These are phyloP conservation scores for Nakazawaea sp. DNA, from an alignment of 805 yeast species.

Conservation along the genomic window DNA sequence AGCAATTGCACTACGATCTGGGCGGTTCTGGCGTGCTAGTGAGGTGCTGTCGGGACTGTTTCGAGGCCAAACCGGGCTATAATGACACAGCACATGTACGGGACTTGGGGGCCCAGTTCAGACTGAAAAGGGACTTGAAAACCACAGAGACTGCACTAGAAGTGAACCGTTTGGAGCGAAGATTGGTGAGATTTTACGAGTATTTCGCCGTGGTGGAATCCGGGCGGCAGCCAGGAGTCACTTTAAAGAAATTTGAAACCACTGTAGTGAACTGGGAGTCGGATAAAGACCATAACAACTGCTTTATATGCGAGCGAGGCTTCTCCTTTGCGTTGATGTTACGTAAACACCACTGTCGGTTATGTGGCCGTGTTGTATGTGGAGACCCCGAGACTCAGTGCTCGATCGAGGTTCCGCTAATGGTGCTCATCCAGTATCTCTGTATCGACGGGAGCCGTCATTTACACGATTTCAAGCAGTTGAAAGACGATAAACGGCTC, in stretches of 20 bases:
- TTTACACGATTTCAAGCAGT: constrained; percentile 19
- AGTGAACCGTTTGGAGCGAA: constrained; percentile 51
- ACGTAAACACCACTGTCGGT: constrained; percentile 88
- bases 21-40: constrained; percentile 58
- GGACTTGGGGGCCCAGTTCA: constrained; percentile 42
- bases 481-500: constrained; percentile 24
- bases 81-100: constrained; percentile 31
- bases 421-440: constrained; percentile 30
- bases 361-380: constrained; percentile 82
- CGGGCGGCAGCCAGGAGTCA: constrained; percentile 2
- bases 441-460: constrained; percentile 14
- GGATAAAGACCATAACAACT: constrained; percentile 37
- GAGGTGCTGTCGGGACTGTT: constrained; percentile 64
- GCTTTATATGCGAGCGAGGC: constrained; percentile 54
- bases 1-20: constrained; percentile 40
- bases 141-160: constrained; percentile 45
- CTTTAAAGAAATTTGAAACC: constrained; percentile 32
- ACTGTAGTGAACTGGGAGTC: constrained; percentile 61
- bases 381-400: constrained; percentile 58
- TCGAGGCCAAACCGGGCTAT: constrained; percentile 45
- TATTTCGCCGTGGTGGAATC: constrained; percentile 12
- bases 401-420: constrained; percentile 63
- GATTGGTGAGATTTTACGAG: constrained; percentile 40
- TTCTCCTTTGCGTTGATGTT: constrained; percentile 42
- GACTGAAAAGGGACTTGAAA: constrained; percentile 29